A percentile compares a stretch with the other conserved stretches of the same genome.
These are phyloP conservation scores for Royoungia palumana DNA, from an alignment of 768 basidiomycete species.

Conservation along the genomic window DNA sequence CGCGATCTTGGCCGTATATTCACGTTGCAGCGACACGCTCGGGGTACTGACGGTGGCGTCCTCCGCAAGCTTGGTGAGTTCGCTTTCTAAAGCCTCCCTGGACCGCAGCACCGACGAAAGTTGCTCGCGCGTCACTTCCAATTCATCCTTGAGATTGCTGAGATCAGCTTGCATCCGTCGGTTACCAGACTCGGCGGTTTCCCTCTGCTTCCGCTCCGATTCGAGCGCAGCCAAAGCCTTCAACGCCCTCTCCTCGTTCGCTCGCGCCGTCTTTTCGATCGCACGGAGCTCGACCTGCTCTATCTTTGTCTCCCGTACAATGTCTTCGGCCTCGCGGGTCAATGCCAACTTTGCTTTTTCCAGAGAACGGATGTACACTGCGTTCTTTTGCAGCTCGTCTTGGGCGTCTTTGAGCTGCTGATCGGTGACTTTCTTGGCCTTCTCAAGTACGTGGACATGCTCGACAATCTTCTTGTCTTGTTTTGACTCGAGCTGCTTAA, in stretches of 20 bases:
- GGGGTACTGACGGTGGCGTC: conserved; percentile 53
- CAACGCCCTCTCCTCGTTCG: conserved; percentile 58
- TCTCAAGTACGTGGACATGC: conserved; percentile 93
- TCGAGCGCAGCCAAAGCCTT: conserved; percentile 60
- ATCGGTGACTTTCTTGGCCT: conserved; percentile 93
- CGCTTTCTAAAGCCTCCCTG: conserved; percentile 62
- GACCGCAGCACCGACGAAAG: conserved; percentile 53
- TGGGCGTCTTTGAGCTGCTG: conserved; percentile 83
- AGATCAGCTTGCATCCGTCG: conserved; percentile 62
- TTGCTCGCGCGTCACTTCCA: conserved; percentile 53
- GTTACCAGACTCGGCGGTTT: conserved; percentile 60
- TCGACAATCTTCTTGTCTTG: conserved; percentile 99
- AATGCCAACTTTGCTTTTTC: conserved; percentile 77
- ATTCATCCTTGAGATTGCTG: conserved; percentile 50
- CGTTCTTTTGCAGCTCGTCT: conserved; percentile 69
- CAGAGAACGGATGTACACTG: conserved; percentile 76
- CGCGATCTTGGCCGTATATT: conserved; percentile 60
- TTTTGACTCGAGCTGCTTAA: conserved; percentile 78
- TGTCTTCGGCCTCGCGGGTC: conserved; percentile 79
- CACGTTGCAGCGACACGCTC: conserved; percentile 55
- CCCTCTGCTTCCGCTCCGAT: conserved; percentile 62
- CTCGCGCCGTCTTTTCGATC: conserved; percentile 63
- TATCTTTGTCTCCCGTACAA: conserved; percentile 66
- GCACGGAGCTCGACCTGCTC: conserved; percentile 62
- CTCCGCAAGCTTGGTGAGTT: conserved; percentile 63